A percentile compares a stretch with the other conserved stretches of the same genome.
phyloP scores from a whole-genome alignment of 2,329 filamentous ascomycete genomes.

The Macroventuria anomochaeta region DNA sequence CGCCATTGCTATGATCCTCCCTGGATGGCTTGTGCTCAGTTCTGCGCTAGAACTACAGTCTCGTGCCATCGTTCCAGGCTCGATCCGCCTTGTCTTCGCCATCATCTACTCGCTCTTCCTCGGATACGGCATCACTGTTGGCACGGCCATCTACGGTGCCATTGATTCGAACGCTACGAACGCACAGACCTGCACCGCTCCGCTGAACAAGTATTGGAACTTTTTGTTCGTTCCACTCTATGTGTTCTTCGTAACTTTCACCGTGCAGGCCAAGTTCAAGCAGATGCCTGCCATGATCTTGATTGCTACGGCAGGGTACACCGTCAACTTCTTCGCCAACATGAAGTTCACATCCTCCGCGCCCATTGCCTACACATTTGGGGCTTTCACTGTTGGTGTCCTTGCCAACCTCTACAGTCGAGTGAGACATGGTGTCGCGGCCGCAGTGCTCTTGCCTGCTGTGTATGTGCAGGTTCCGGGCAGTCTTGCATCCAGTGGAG shows the following conservation, averaged over 20 bases:
- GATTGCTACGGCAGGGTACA: constrained; percentile 75
- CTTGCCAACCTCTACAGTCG: constrained; percentile 80
- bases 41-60: constrained; percentile 57
- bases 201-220: constrained; percentile 60
- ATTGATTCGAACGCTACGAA: constrained; percentile 55
- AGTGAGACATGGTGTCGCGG: constrained; percentile 60
- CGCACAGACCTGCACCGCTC: constrained; percentile 50
- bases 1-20: constrained; percentile 58
- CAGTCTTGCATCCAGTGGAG: constrained; percentile 40
- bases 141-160: constrained; percentile 56
- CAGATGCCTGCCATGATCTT: constrained; percentile 77
- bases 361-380: constrained; percentile 77
- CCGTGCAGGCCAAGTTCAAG: constrained; percentile 81
- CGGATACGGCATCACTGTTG: constrained; percentile 58
- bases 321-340: constrained; percentile 77
- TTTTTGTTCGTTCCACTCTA: constrained; percentile 80
- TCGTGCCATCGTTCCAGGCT: constrained; percentile 55
- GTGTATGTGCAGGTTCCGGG: constrained; percentile 45
- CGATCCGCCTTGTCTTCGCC: constrained; percentile 58
- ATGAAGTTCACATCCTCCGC: constrained; percentile 70
- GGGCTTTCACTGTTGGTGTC: constrained; percentile 76
- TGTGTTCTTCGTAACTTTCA: constrained; percentile 70
- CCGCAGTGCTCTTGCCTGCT: constrained; percentile 40
- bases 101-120: constrained; percentile 61
- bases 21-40: constrained; percentile 56